Evolutionary conservation across 768 basidiomycete species (phyloP), one percentile per base, ranked within the genome.

Genomic region (Strobilomyces confusus): DNA sequence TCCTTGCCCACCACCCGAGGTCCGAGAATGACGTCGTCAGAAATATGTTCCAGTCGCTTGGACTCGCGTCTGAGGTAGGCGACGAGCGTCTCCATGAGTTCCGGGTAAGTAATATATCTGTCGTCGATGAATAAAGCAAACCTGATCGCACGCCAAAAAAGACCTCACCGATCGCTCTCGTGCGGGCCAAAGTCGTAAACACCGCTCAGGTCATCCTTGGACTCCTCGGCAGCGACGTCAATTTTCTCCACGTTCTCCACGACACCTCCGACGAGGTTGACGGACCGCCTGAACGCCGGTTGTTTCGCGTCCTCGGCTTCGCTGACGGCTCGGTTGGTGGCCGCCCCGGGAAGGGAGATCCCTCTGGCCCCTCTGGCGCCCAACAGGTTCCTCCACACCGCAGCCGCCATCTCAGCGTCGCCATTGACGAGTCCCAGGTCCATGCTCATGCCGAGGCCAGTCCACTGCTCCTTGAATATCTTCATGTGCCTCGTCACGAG

Each of bases 301-400:
- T 40, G 41, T 15, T 23, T 33, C 7, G 22, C 25, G 2, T 42
- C 20, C 45, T 65, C 44, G 40, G 45, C 51, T 19, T 43, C 56
- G 12, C 32, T 54, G 44, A 57, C 46, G 49, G 53, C 46, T 8
- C 29, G 26, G 5, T 26, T 44, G 29, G 58, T 33, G 62, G 51
- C 51, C 15, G 25, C 13, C 0, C 15, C 49, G 0, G 51, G 37
- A 51, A 76, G 76, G 2, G 73, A 75, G 49, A 91, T 85, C 2
- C 87, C 89, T 53, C 78, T 76, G 9, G 89, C 89, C 6, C 92
- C 94, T 13, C 92, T 79, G 1, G 83, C 89, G 9, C 89, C 92
- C 37, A 97, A 84, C 34, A 97, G 63, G 68, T 98, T 97, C 45
- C 95, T 77, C 95, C 95, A 98, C 0, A 97, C 72, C 1, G 91